Evolutionary conservation across 768 basidiomycete species (phyloP).

Genomic region (Cubamyces lactineus): DNA sequence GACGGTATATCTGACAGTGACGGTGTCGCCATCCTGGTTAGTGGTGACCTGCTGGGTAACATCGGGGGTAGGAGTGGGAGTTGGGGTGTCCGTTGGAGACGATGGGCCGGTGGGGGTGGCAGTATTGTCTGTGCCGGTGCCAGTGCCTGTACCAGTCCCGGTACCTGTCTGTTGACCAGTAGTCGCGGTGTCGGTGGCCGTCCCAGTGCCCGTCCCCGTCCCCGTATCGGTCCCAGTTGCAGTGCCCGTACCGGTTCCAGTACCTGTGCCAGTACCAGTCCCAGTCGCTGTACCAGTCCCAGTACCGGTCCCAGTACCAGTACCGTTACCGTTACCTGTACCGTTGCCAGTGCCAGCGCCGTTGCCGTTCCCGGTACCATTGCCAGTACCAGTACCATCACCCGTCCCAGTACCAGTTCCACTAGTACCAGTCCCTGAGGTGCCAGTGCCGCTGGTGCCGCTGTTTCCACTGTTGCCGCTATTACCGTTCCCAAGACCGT

Average conservation of each 20-base stretch:
- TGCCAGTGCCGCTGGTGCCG: not conserved
- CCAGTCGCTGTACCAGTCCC: not conserved
- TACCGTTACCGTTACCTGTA: not conserved
- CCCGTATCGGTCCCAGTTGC: conserved; percentile 8
- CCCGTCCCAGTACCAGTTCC: not conserved
- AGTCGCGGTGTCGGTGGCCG: conserved; percentile 8
- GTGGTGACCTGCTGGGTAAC: conserved; percentile 32
- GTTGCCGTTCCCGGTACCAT: not conserved
- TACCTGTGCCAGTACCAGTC: conserved; percentile 1
- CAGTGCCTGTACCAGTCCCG: not conserved
- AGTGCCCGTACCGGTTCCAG: not conserved
- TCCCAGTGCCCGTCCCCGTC: not conserved
- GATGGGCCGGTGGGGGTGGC: not conserved
- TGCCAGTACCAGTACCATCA: not conserved
- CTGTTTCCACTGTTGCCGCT: not conserved
- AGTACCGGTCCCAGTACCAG: not conserved
- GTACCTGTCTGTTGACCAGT: not conserved
- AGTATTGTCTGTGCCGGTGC: conserved; percentile 5
- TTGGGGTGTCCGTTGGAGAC: conserved; percentile 12
- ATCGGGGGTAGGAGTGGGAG: conserved; percentile 13
- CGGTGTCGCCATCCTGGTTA: conserved; percentile 33
- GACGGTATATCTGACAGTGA: conserved; percentile 32
- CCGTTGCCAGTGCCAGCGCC: not conserved
- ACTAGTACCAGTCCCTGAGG: not conserved
- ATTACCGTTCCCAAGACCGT: not conserved